Percentiles rank a stretch among this genome's conserved stretches.
phyloP scores from a whole-genome alignment of 768 basidiomycete genomes.

The Mycena albidolilacea region DNA sequence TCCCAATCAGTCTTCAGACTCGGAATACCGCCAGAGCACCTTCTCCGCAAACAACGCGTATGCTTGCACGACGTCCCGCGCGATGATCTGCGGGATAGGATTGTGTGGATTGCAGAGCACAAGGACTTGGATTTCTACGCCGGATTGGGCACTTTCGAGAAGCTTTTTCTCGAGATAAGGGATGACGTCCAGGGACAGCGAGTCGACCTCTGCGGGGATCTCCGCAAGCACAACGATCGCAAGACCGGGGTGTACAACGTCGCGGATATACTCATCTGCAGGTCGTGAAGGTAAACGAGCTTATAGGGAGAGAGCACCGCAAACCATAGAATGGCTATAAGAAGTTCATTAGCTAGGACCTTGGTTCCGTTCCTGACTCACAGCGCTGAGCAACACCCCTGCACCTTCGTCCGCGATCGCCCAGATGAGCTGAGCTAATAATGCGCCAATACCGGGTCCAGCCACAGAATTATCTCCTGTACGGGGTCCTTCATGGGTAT shows the following conservation, averaged over 20 bases:
- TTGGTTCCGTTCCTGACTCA: neutral
- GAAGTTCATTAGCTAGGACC: neutral
- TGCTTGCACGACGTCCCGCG: slow-evolving; percentile 40
- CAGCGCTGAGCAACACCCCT: slow-evolving; percentile 36
- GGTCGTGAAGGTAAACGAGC: neutral
- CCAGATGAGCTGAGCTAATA: slow-evolving; percentile 36
- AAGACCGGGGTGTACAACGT: slow-evolving; percentile 31
- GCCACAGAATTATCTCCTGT: slow-evolving; percentile 37
- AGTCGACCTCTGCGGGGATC: slow-evolving; percentile 22
- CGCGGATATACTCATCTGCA: slow-evolving; percentile 35
- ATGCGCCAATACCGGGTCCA: slow-evolving; percentile 35
- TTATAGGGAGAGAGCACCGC: neutral
- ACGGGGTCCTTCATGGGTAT: neutral
- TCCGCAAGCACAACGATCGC: slow-evolving; percentile 27
- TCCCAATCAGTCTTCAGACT: slow-evolving; percentile 23
- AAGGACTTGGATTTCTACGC: slow-evolving; percentile 43
- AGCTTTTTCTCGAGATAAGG: slow-evolving; percentile 41
- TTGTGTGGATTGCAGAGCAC: slow-evolving; percentile 51
- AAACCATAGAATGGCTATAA: slow-evolving; percentile 35
- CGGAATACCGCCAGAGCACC: neutral
- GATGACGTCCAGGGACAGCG: slow-evolving; percentile 36
- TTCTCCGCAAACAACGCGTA: slow-evolving; percentile 39
- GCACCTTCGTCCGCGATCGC: slow-evolving; percentile 29
- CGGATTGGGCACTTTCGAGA: slow-evolving; percentile 30
- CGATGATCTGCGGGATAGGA: slow-evolving; percentile 44